Evolutionary conservation across 345 rosid species (phyloP).

Genomic region (Xanthoceras sorbifolium): DNA sequence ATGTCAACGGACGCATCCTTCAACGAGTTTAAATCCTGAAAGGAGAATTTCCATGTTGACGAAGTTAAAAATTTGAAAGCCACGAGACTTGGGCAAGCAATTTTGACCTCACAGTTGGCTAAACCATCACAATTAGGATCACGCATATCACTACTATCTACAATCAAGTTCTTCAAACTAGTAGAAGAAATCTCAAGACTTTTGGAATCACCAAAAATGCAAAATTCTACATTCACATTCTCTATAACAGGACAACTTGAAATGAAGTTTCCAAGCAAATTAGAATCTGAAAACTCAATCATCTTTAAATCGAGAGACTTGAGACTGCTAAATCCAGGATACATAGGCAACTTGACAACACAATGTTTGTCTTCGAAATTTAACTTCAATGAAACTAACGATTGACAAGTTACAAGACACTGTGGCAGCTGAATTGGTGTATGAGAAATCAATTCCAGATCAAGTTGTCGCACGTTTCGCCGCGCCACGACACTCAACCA

Average conservation of each 20-base stretch:
- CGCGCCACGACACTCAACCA: not conserved
- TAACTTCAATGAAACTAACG: not conserved
- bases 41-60: not conserved
- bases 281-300: too few species aligned
- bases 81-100: constrained; percentile 11
- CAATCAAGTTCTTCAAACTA: not conserved
- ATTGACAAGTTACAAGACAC: not conserved
- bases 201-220: not conserved
- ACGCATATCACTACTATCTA: not conserved
- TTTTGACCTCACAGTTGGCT: not conserved
- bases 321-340: not conserved
- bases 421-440: not conserved
- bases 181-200: not conserved
- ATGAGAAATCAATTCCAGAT: not conserved
- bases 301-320: not conserved
- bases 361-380: not conserved
- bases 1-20: not conserved
- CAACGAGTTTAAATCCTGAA: not conserved
- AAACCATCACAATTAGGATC: not conserved
- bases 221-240: not conserved
- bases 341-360: not conserved
- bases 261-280: not conserved
- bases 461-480: not conserved
- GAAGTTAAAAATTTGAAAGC: not conserved
- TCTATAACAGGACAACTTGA: constrained; percentile 1